phyloP scores from a whole-genome alignment of 495 filamentous ascomycete genomes.

The Penicillium salamii region DNA sequence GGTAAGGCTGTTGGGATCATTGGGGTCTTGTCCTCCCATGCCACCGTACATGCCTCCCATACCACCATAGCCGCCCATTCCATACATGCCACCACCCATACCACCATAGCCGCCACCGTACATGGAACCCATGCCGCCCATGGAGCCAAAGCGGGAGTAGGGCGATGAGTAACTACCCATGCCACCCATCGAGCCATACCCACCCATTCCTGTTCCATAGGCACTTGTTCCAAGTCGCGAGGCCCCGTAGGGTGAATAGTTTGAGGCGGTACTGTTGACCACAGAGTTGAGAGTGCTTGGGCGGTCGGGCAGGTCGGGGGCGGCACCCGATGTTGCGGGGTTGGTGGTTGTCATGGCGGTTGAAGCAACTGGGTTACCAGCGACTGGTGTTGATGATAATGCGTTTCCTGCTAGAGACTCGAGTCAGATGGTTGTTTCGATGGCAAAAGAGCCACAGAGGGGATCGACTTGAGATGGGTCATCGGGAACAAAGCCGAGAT shows the following conservation, averaged over 20 bases:
- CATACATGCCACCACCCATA: constrained; percentile 58
- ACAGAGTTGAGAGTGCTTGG: constrained; percentile 73
- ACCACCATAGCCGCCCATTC: constrained; percentile 36
- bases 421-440: constrained; percentile 1
- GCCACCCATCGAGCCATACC: constrained; percentile 25
- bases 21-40: constrained; percentile 63
- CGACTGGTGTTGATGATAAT: constrained; percentile 34
- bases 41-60: constrained; percentile 47
- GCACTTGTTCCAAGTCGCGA: constrained; percentile 55
- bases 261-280: constrained; percentile 78
- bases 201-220: constrained; percentile 46
- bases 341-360: constrained; percentile 9
- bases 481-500: constrained; percentile 1
- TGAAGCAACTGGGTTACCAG: constrained; percentile 39
- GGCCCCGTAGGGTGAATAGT: constrained; percentile 72
- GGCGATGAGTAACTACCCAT: constrained; percentile 56
- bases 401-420: constrained; percentile 31
- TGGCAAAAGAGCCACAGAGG: not conserved
- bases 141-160: constrained; percentile 64
- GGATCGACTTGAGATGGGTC: too few relatives aligned
- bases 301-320: constrained; percentile 75
- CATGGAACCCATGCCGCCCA: constrained; percentile 52
- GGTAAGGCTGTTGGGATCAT: constrained; percentile 90
- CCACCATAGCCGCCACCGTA: constrained; percentile 58
- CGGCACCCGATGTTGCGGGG: constrained; percentile 34